Evolutionary conservation across 129 eudicot species (phyloP), one percentile per base, ranked within the genome.

Genomic region (Silybum marianum): DNA sequence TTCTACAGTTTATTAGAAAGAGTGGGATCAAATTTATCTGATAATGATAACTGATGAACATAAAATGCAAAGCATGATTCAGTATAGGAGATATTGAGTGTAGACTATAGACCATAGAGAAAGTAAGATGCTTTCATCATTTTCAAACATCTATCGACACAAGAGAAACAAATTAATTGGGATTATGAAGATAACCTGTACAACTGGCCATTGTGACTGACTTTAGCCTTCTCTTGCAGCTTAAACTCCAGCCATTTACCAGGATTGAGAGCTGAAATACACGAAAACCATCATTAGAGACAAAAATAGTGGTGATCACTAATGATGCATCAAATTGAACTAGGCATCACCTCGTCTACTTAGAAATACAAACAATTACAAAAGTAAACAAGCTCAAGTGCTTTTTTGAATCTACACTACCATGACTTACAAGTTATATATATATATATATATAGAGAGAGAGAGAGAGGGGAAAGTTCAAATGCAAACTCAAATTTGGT

Each of bases 181-280:
- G 42, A 48, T 16, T 22, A 80, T 32, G 73, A 36, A 39, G 2
- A 63, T 84, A 60, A 93, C 99, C 99, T 93, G 94, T 81, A 96
- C 85, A 93, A 76, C 25, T 93, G 94, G 75, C 95, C 85, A 80
- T 96, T 96, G 86, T 93, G 97, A 89, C 93, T 92, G 92, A 93
- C 95, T 82, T 85, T 93, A 84, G 93, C 97, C 86, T 83, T 91
- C 71, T 96, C 98, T 86, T 91, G 91, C 77, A 96, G 93, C 88
- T 91, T 93, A 84, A 96, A 96, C 84, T 87, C 92, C 76, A 90
- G 44, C 99, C 97, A 96, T 84, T 93, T 91, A 76, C 93, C 93
- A 83, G 98, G 89, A 86, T 86, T 87, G 46, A 96, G 91, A 9
- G 98, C 98, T 95, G 90, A 74, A 93, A 86, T 51, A 39, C 75